A percentile compares a stretch with the other conserved stretches of the same genome.
phyloP scores from a whole-genome alignment of 148 eudicot genomes.

The Fagopyrum homotropicum region DNA sequence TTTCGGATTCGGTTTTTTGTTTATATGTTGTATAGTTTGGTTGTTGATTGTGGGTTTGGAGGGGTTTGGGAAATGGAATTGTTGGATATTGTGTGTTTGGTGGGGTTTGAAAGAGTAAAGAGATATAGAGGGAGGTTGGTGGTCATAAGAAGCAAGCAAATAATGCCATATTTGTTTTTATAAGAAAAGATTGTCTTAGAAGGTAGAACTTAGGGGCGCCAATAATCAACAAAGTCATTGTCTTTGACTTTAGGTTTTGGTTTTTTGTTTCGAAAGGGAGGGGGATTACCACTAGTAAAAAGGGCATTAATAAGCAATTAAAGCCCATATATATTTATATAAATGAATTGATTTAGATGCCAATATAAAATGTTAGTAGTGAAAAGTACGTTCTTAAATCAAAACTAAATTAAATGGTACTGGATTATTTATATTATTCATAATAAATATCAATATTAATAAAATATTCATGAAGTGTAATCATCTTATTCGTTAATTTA shows the following conservation, averaged over 20 bases:
- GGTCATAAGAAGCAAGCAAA: neutral
- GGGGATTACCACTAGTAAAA: neutral
- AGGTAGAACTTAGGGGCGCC: neutral
- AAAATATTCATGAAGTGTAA: too few species aligned
- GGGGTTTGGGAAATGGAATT: neutral
- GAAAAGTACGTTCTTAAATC: too few species aligned
- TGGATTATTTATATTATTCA: too few species aligned
- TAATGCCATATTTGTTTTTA: neutral
- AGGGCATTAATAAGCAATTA: neutral
- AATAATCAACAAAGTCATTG: constrained; percentile 4
- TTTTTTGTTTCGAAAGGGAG: neutral
- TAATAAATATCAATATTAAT: too few species aligned
- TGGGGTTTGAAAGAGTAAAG: constrained; percentile 2
- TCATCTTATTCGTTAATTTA: too few species aligned
- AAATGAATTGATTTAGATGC: neutral
- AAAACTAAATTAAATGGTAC: too few species aligned
- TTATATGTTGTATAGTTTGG: neutral
- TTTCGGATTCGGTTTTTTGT: neutral
- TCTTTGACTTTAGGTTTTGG: constrained; percentile 4
- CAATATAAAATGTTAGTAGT: neutral
- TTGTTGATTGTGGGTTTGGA: neutral
- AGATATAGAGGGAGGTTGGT: neutral
- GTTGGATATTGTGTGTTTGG: constrained; percentile 12
- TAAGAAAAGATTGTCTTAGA: neutral
- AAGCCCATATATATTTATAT: neutral